Percentiles rank a stretch among this genome's conserved stretches.
Evolutionary conservation across 108 stramenopile genomes (phyloP).

Genomic region (Cylindrotheca closterium): DNA sequence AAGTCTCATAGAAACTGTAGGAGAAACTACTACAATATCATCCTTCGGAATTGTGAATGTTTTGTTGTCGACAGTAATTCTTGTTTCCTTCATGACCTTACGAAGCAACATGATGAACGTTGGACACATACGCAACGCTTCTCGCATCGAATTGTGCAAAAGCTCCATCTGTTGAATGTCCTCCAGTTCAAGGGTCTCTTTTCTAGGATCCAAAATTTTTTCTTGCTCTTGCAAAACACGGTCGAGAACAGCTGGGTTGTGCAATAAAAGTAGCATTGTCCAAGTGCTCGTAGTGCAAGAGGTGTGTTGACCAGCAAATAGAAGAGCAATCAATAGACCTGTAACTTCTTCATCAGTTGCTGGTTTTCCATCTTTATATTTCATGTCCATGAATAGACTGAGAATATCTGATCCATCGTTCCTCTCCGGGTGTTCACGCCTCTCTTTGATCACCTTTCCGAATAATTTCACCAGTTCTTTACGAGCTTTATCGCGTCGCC

Average conservation of each 20-base stretch:
- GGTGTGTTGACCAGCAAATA: constrained; percentile 99
- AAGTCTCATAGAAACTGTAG: constrained; percentile 91
- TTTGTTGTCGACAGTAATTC: constrained; percentile 70
- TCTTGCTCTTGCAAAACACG: constrained; percentile 87
- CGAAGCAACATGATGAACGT: constrained; percentile 98
- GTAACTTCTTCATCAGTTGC: constrained; percentile 95
- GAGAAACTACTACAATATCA: constrained; percentile 91
- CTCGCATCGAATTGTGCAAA: constrained; percentile 93
- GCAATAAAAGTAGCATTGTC: constrained; percentile 86
- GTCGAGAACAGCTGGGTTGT: constrained; percentile 78
- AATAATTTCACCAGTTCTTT: constrained; percentile 94
- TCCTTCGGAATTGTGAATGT: constrained; percentile 85
- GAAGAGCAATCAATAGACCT: constrained; percentile 95
- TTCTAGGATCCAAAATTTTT: constrained; percentile 7
- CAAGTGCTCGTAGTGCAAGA: constrained; percentile 96
- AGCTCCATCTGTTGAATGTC: constrained; percentile 86
- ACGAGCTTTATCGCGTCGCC: constrained; percentile 78
- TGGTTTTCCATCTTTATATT: constrained; percentile 94
- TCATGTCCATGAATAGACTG: constrained; percentile 95
- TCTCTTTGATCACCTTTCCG: constrained; percentile 85
- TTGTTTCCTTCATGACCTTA: constrained; percentile 84
- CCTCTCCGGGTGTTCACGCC: constrained; percentile 75
- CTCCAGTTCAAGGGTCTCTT: constrained; percentile 61
- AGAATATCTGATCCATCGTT: constrained; percentile 94
- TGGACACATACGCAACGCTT: constrained; percentile 95